Evolutionary conservation across 148 eudicot genomes (phyloP).

Genomic region (Chenopodium formosanum): DNA sequence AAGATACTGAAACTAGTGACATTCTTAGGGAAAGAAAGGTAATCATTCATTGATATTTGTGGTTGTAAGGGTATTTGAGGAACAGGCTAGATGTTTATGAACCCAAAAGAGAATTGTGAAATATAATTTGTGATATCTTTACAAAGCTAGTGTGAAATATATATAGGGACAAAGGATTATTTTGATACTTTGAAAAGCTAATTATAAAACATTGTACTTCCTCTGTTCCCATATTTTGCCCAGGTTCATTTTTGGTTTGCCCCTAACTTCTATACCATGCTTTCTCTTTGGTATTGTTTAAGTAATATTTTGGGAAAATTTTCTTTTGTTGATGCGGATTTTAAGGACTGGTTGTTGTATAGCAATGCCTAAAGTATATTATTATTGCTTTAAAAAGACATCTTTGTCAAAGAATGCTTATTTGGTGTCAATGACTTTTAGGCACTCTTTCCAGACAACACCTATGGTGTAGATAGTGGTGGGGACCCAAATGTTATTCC

Average conservation of each 20-base stretch:
- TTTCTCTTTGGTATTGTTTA: not conserved
- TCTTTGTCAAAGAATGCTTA: not conserved
- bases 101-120: not conserved
- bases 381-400: not conserved
- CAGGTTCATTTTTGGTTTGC: too few species aligned
- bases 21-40: not conserved
- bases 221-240: too few species aligned
- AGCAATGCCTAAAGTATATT: constrained; percentile 4
- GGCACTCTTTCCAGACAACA: constrained; percentile 92
- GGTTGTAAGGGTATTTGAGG: not conserved
- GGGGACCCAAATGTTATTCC: constrained; percentile 97
- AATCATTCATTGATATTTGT: not conserved
- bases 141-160: not conserved
- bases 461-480: constrained; percentile 98
- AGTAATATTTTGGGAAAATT: not conserved
- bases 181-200: not conserved
- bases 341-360: not conserved
- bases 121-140: too few species aligned
- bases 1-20: not conserved
- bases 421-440: constrained; percentile 20
- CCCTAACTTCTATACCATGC: not conserved
- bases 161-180: not conserved
- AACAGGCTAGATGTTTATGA: too few species aligned
- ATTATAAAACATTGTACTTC: not conserved
- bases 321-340: not conserved